Conservation (phyloP, 345 rosid genomes). For the Lepidium africanum region DNA sequence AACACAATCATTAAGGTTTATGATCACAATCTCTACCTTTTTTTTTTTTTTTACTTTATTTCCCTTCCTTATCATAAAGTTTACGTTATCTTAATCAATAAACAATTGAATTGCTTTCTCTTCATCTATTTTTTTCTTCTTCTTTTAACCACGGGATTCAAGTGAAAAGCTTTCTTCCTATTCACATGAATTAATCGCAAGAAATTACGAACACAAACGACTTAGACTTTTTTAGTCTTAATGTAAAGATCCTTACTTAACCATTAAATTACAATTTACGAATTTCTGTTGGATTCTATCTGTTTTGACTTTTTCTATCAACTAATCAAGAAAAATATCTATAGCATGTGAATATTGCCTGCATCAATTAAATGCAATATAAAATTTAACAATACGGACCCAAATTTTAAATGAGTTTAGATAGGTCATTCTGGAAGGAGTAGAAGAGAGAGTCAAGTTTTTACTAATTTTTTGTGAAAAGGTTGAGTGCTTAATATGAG, state of each 20-base stretch:
- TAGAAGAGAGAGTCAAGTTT: neutral
- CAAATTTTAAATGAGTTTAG: neutral
- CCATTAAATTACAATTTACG: neutral
- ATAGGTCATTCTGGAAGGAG: neutral
- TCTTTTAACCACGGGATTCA: neutral
- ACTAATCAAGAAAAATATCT: neutral
- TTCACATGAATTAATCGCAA: neutral
- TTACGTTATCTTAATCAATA: slow-evolving; percentile 6
- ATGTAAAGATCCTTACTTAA: neutral
- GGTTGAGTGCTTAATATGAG: neutral
- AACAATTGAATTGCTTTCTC: neutral
- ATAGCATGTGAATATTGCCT: slow-evolving; percentile 11
- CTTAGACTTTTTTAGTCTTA: neutral
- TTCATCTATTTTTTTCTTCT: neutral
- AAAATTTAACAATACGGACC: neutral
- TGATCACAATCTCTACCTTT: slow-evolving; percentile 18
- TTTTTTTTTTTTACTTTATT: neutral
- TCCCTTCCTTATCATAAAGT: slow-evolving; percentile 3
- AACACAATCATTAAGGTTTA: slow-evolving; percentile 26
- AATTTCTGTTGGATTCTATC: neutral
- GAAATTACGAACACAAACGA: neutral
- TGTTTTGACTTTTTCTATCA: slow-evolving; percentile 1
- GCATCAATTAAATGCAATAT: neutral
- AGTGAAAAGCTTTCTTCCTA: neutral
- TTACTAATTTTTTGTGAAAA: no score